Evolutionary conservation across 306 rosid species (phyloP), one percentile per base, ranked within the genome.

Genomic region (Astragalus membranaceus): DNA sequence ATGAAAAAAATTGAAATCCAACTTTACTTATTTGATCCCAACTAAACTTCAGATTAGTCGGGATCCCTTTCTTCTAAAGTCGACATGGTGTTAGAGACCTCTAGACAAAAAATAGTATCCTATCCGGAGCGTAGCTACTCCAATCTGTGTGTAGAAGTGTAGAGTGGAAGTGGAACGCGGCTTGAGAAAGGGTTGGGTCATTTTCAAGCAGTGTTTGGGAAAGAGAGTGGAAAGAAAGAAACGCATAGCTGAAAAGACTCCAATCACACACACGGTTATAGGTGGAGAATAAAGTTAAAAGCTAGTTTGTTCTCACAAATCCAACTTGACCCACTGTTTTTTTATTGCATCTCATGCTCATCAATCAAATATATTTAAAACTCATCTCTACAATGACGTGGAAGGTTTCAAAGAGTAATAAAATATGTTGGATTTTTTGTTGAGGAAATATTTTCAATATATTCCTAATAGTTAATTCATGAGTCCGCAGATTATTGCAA

Each of bases 241-340:
- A 51, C 48, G 60, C 61, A 36, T 11, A 67, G 55, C 33, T 44
- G 72, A 60, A 51, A 50, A 50, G 75, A 74, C 64, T 79, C 55
- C 3, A 15, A 33, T 1, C 33, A 2, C 3, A 66, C 73, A 63
- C 82, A 63, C 82, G 81, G 47, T 67, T 67, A 80, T 60, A 44
- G 75, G 75, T 76, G 62, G 51, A 39, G 6, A 68, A 55, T 53
- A 20, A 48, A 32, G 36, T 68, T 51, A 67, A 49, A 29, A 60
- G 16, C 33, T 43, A 44, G 30, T 30, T 4, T 70, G 20, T 56
- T 20, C 17, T 56, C 20, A 41, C 7, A 54, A 54, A 57, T 59
- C 39, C 67, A 53, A 51, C 55, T 62, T 51, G 55, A 50, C 64
- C 70, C 78, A 63, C 55, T 60, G 12, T 49, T 20, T n/a, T 69